Percentiles rank a stretch among this genome's conserved stretches.
These are phyloP conservation scores for Saccharum hybrid DNA, from an alignment of 202 grass and related monocot genomes.

Conservation along the genomic window DNA sequence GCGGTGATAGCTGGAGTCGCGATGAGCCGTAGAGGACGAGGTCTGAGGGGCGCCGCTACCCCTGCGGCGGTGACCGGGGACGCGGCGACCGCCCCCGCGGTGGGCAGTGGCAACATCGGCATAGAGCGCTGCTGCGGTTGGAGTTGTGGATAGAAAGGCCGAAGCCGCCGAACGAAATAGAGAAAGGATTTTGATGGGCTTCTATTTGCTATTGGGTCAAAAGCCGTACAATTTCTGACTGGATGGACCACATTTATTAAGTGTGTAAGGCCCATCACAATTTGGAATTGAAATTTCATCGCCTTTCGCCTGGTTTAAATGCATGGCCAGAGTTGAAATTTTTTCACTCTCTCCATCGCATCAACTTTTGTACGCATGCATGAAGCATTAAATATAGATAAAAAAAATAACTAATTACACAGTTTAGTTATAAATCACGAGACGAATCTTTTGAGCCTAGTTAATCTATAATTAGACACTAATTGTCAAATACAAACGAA, in stretches of 20 bases:
- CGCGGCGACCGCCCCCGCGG: constrained; percentile 30
- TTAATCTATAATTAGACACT: too few species aligned
- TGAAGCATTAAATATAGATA: too few species aligned
- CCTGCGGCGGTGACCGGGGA: constrained; percentile 17
- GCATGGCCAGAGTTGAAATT: too few species aligned
- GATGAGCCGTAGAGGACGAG: not conserved
- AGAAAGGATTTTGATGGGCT: not conserved
- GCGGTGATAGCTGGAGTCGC: not conserved
- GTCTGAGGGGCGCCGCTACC: not conserved
- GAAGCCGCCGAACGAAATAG: not conserved
- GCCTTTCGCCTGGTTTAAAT: too few species aligned
- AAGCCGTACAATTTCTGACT: not conserved
- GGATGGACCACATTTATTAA: not conserved
- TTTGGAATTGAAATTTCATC: not conserved
- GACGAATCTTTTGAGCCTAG: too few species aligned
- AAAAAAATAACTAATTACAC: too few species aligned
- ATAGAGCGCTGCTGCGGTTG: not conserved
- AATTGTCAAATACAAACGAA: too few species aligned
- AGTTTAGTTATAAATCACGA: too few species aligned
- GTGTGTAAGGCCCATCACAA: not conserved
- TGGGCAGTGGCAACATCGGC: constrained; percentile 34
- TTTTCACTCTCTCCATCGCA: too few species aligned
- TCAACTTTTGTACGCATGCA: too few species aligned
- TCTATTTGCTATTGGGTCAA: not conserved
- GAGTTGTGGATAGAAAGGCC: constrained; percentile 22